phyloP scores from a whole-genome alignment of 805 yeast genomes.

The Blastobotrys terrestris region DNA sequence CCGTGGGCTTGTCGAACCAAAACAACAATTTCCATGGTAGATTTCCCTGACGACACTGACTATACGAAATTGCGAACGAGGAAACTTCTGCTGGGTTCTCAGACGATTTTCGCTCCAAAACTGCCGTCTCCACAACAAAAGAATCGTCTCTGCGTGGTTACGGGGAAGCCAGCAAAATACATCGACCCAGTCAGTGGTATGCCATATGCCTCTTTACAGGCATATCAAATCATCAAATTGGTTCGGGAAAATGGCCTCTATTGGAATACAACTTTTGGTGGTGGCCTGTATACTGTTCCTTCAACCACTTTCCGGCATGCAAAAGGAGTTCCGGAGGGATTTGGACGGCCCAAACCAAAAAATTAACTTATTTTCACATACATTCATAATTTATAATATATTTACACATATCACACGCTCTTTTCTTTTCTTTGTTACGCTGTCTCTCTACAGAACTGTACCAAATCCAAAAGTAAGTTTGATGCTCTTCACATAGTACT shows the following conservation, averaged over 20 bases:
- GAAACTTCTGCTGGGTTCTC: slow-evolving; percentile 17
- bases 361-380: background rate
- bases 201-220: slow-evolving; percentile 77
- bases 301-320: slow-evolving; percentile 45
- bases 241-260: slow-evolving; percentile 44
- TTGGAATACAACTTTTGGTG: slow-evolving; percentile 46
- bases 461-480: slow-evolving; percentile 94
- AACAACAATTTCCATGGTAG: slow-evolving; percentile 10
- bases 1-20: slow-evolving; percentile 14
- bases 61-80: slow-evolving; percentile 13
- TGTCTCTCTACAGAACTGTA: slow-evolving; percentile 54
- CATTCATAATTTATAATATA: background rate
- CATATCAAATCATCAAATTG: slow-evolving; percentile 57
- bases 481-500: slow-evolving; percentile 82
- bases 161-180: slow-evolving; percentile 74
- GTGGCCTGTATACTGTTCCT: slow-evolving; percentile 28
- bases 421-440: background rate
- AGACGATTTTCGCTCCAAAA: slow-evolving; percentile 25
- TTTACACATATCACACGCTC: background rate
- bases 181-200: slow-evolving; percentile 85
- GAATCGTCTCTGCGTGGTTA: slow-evolving; percentile 47
- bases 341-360: slow-evolving; percentile 24
- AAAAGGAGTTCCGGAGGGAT: slow-evolving; percentile 83
- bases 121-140: background rate
- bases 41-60: slow-evolving; percentile 15